Base-by-base conservation (phyloP, 2,329 filamentous ascomycete species). In the Fusarium longipes region DNA sequence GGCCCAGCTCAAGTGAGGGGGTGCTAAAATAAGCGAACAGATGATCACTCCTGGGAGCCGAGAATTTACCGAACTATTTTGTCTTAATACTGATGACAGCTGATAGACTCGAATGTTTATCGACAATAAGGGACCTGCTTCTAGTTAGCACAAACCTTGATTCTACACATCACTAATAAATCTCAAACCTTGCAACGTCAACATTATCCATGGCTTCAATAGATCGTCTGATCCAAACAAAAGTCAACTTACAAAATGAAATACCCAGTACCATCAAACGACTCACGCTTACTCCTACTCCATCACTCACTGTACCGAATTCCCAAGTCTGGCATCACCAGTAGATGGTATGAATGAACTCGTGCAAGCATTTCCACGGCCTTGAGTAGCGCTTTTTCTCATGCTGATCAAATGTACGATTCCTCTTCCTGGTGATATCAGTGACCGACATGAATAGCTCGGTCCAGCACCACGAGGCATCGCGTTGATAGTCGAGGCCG, bases 391-490 rank as follows among this genome's bases (percentile, higher is more conserved):
- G 8, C n/a, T 18, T 27, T 17, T 14, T 18, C 17, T 27, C 24
- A 25, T 27, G 18, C 24, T 27, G 24, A 25, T 43, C 39, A 11
- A 27, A 25, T n/a, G 7, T 17, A 27, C 24, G 39, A 27, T 43
- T 43, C 10, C 17, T 43, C 39, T 43, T 43, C 24, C 24, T 27
- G 24, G 11, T 6, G 50, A 20, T 20, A 12, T 14, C 11, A 40
- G 24, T n/a, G 8, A 54, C n/a, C 11, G 56, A 54, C 14, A 29
- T 33, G n/a, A 22, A 38, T 6, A 57, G 44, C 20, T 60, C 22
- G 20, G 29, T 27, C 57, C 44, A 60, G 22, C 57, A 57, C 33
- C 51, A 44, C 14, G 33, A 20, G 12, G 8, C 18, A 14, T 60
- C 52, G 2, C 12, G 32, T 14, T 30, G 17, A 12, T 45, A 45